A percentile compares a stretch with the other conserved stretches of the same genome.
Evolutionary conservation across 2,329 filamentous ascomycete genomes (phyloP).

Genomic region (Trichophyton schoenleinii): DNA sequence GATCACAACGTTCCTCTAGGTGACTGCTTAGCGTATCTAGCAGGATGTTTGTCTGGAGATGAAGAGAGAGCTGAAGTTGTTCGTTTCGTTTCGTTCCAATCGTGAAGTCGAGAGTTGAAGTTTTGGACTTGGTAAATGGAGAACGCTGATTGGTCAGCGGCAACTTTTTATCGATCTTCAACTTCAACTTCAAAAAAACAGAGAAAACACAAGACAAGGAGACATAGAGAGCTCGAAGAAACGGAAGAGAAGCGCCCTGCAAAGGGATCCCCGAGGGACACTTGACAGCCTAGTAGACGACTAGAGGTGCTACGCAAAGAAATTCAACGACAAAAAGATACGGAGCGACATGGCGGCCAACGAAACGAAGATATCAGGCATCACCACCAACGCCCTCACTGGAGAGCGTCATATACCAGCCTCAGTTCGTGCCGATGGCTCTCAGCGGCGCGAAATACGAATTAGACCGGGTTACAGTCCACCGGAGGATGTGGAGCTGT

Average conservation of each 20-base stretch:
- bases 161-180: not conserved
- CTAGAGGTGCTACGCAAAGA: no score
- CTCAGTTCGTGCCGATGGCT: constrained; percentile 75
- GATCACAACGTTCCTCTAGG: not conserved
- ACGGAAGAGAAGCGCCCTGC: not conserved
- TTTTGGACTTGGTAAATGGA: not conserved
- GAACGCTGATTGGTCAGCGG: not conserved
- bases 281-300: no score
- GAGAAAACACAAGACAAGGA: not conserved
- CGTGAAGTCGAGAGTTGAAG: not conserved
- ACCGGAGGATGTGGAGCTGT: constrained; percentile 88
- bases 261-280: not conserved
- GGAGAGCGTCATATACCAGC: constrained; percentile 84
- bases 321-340: not conserved
- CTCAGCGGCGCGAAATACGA: constrained; percentile 84
- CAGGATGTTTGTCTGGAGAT: not conserved
- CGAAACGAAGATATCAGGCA: constrained; percentile 42
- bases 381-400: constrained; percentile 60
- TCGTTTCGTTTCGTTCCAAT: not conserved
- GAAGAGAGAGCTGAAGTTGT: not conserved
- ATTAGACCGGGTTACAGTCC: constrained; percentile 88
- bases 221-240: not conserved
- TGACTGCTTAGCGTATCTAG: not conserved
- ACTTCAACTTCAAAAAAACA: not conserved
- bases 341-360: constrained; percentile 34